Base-by-base conservation (phyloP, 108 stramenopile species). In the Licmophora abbreviata region DNA sequence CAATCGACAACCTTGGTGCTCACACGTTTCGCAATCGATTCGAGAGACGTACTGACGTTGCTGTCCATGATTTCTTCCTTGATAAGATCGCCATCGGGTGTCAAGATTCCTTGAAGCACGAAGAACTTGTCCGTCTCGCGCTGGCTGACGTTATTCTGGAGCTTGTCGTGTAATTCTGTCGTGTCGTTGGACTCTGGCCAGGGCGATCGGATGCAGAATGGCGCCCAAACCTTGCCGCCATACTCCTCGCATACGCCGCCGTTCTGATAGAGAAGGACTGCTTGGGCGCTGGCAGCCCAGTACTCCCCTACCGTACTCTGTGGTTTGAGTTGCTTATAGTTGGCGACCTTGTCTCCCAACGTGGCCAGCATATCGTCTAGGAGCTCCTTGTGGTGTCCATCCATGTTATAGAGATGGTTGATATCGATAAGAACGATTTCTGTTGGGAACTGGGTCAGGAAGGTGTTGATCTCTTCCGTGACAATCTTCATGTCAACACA, bases 401-500 rank as follows among this genome's bases (percentile, higher is more conserved):
- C 43, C 47, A 65, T 58, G 0, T 51, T 41, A 20, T 32, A 58
- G 3, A 65, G 35, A 1, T 65, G 62, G n/a, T 65, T 57, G 49
- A 65, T 50, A 29, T 65, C 64, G 48, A 65, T 21, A 30, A 65
- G 17, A 4, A 65, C 56, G 40, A 65, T 57, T 57, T 65, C 64
- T 41, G 51, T 57, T 35, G 56, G 23, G 43, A 58, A 43, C 6
- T 42, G 44, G 18, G 25, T 9, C n/a, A 65, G 35, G 36, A 65
- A 65, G 11, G 27, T 12, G 22, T 30, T 44, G 2, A 65, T 33
- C 30, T 65, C 56, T 7, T 51, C 8, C 0, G 58, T 25, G 9
- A 65, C 46, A 25, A 43, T 44, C 14, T 45, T 30, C 48, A 58
- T 45, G 54, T 65, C 43, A 18, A 45, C 64, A 44, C 64, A 65